These are phyloP conservation scores for Gossypium thurberi DNA, from an alignment of 345 rosid species.

Conservation along the genomic window DNA sequence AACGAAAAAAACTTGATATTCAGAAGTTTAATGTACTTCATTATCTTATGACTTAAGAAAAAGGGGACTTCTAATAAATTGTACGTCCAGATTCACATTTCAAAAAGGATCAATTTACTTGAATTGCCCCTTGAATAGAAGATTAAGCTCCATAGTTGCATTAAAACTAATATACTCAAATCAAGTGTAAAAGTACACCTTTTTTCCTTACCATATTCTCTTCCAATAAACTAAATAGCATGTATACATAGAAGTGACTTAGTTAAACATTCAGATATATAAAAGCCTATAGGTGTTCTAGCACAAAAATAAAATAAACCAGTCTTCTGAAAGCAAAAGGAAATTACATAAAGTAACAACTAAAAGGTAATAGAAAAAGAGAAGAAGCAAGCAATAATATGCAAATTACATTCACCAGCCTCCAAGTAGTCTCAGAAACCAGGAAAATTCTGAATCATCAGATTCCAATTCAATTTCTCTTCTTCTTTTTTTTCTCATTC, in stretches of 20 bases:
- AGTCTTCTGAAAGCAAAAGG: not conserved
- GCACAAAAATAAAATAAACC: not conserved
- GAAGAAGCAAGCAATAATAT: not conserved
- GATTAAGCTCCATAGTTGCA: not conserved
- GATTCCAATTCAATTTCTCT: not conserved
- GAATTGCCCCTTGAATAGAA: not conserved
- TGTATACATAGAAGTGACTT: not conserved
- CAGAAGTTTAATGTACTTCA: not conserved
- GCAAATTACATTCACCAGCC: not conserved
- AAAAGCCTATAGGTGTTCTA: not conserved
- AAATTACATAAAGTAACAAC: not conserved
- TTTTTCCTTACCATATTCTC: not conserved
- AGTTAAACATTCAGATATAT: not conserved
- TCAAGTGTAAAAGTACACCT: not conserved
- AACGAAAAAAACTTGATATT: not conserved
- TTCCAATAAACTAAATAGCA: not conserved
- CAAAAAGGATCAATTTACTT: not conserved
- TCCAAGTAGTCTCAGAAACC: not conserved
- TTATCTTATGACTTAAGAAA: not conserved
- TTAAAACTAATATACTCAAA: not conserved
- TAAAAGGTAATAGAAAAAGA: not conserved
- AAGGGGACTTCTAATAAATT: not conserved
- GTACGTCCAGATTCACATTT: not conserved
- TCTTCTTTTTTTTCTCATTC: not conserved
- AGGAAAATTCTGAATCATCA: not conserved